Base-by-base conservation (phyloP, 179 eudicot species). In the Gypsophila paniculata region DNA sequence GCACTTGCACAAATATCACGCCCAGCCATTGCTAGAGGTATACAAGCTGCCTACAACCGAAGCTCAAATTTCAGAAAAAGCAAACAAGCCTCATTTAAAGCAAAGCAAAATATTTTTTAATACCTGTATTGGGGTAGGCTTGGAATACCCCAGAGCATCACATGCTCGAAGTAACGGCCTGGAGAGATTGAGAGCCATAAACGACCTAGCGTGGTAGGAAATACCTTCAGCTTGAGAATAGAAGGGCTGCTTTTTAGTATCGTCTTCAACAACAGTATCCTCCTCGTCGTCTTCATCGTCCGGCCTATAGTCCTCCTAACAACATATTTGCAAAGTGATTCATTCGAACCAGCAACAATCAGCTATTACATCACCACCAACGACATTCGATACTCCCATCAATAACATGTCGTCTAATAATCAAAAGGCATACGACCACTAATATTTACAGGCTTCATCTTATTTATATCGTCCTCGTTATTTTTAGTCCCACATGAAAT, bases 1-100 rank as follows among this genome's bases (percentile, higher is more conserved):
- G 98, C 98, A 82, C 98, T 91, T 29, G 93, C 97, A 64, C 98
- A 93, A 69, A 93, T 91, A 70, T 93, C 98, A 29, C 96, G 98
- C 36, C 97, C 98, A 0, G 87, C 77, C 80, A 93, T 75, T 0
- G 99, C 99, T 73, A 88, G 58, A 3, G 99, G 99, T 82, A 94
- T 74, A 77, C 99, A 94, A 51, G 97, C 97, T 48, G 99, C 94
- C 99, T 93, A 79, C 52, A 82, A 57, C 46, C 57, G 26, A 73
- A 55, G n/a, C 52, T 34, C 25, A 22, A 65, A 52, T 9, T 59
- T 22, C 42, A 51, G 62, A 19, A 29, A 54, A 25, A 19, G 6
- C 42, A 53, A 38, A 32, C 6, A 71, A 36, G 6, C 12, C 34
- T 42, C 46, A 61, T 0, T 1, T n/a, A 42, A 19, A 65, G 10